Conservation (phyloP, 2,329 filamentous ascomycete genomes). For the Epichloe coenophiala region DNA sequence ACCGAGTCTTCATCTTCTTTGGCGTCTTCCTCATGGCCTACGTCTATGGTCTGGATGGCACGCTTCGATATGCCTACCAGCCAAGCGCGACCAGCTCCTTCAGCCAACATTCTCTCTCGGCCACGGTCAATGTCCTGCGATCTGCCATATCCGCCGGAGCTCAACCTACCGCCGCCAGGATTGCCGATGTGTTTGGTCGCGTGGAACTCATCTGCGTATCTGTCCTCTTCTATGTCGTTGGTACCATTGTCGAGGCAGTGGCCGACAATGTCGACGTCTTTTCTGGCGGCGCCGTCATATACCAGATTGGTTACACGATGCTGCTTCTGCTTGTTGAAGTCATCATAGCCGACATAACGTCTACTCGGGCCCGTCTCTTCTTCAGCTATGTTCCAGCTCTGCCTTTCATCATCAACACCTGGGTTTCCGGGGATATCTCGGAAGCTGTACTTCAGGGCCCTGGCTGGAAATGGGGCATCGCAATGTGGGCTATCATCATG, state of each 20-base stretch:
- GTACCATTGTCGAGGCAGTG: constrained; percentile 48
- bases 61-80: constrained; percentile 41
- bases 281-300: constrained; percentile 50
- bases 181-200: constrained; percentile 50
- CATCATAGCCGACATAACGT: constrained; percentile 55
- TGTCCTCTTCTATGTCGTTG: constrained; percentile 32
- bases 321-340: constrained; percentile 48
- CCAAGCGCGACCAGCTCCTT: constrained; percentile 38
- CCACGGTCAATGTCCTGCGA: constrained; percentile 44
- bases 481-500: constrained; percentile 51
- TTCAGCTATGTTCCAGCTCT: constrained; percentile 44
- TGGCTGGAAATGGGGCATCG: constrained; percentile 54
- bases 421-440: constrained; percentile 45
- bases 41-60: constrained; percentile 48
- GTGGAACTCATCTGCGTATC: constrained; percentile 45
- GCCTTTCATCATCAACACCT: constrained; percentile 54
- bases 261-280: constrained; percentile 32
- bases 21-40: constrained; percentile 51
- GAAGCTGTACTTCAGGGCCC: constrained; percentile 26
- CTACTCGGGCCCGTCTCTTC: constrained; percentile 49
- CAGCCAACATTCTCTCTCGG: constrained; percentile 37
- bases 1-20: constrained; percentile 44
- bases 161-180: constrained; percentile 47
- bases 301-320: constrained; percentile 47
- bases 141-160: constrained; percentile 48